phyloP scores from a whole-genome alignment of 2,329 filamentous ascomycete genomes.

The Pyricularia pennisetigena region DNA sequence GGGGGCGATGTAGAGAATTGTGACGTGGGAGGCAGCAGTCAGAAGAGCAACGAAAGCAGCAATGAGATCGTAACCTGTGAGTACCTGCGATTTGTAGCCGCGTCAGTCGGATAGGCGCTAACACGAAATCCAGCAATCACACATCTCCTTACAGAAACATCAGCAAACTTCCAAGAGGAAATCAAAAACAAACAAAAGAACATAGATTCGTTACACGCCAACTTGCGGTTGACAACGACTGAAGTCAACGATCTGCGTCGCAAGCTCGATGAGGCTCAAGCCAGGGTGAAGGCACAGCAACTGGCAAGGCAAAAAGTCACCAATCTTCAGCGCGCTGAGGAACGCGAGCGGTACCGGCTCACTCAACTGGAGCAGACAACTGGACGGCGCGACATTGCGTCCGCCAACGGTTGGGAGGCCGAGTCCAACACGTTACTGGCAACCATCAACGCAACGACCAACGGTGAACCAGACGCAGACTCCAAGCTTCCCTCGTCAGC shows the following conservation, averaged over 20 bases:
- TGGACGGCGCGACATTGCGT: slow-evolving; percentile 33
- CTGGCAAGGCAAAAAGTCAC: slow-evolving; percentile 61
- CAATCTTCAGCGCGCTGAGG: slow-evolving; percentile 66
- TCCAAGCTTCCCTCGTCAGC: slow-evolving; percentile 44
- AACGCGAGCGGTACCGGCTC: slow-evolving; percentile 54
- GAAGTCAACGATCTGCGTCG: slow-evolving; percentile 70
- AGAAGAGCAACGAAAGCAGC: slow-evolving; percentile 60
- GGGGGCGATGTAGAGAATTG: slow-evolving; percentile 30
- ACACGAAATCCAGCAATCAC: slow-evolving; percentile 56
- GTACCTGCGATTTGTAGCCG: slow-evolving; percentile 21
- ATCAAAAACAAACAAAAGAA: slow-evolving; percentile 75
- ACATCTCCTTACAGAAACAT: slow-evolving; percentile 69
- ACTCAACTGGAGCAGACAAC: slow-evolving; percentile 33
- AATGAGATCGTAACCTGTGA: slow-evolving; percentile 72
- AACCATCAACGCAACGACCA: slow-evolving; percentile 27
- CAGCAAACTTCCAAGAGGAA: slow-evolving; percentile 69
- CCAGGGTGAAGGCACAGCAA: slow-evolving; percentile 53
- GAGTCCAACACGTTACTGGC: slow-evolving; percentile 39
- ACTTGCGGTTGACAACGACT: slow-evolving; percentile 70
- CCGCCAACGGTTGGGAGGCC: slow-evolving; percentile 41
- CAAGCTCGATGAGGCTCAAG: slow-evolving; percentile 60
- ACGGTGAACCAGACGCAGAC: slow-evolving; percentile 8
- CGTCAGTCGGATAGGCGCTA: slow-evolving; percentile 9
- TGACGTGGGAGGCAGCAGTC: slow-evolving; percentile 32
- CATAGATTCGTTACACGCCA: slow-evolving; percentile 72